Evolutionary conservation across 176 grass and related monocot genomes (phyloP), one percentile per base, ranked within the genome.

Genomic region (Cenchrus americanus): DNA sequence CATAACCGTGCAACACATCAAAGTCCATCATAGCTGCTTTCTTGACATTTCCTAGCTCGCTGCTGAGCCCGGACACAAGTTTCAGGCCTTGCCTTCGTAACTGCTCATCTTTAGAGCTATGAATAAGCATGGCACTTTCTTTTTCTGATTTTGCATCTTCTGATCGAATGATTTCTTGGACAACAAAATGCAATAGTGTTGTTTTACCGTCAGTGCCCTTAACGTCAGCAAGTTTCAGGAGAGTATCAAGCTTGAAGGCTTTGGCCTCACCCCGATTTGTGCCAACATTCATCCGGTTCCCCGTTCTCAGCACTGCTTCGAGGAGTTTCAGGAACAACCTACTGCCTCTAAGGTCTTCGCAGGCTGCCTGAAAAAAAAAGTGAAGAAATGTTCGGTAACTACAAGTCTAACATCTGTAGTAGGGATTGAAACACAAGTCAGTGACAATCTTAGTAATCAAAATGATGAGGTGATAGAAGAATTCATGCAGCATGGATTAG

Each of bases 231-330:
- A 99, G 96, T 72, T 99, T 99, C 41, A 99, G 89, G 76, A 99
- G 96, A 73, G 93, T 96, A 49, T 99, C 96, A 44, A 99, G 96
- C 85, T 99, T 99, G 82, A 99, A 99, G 21, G 96, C 96, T 77
- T 88, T 90, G 19, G 96, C 96, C 52, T 96, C 89, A 24, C 96
- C 96, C 32, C 96, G 73, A 62, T 94, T 99, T 60, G 96, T 99
- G 42, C 96, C 96, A 22, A 99, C 96, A 83, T 99, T 99, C 96
- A 99, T 94, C 78, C 96, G 87, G 86, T 99, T 99, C 57, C 96
- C 96, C 0, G 96, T 99, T 83, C 91, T 86, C 76, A 99, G 81
- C 19, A 99, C 93, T 58, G 96, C 96, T 78, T 99, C 96, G 14
- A 99, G 88, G 60, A 99, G 89, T 86, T 99, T 99, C 40, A 94